Conservation (phyloP, 495 filamentous ascomycete genomes). For the Hypoxylon lienhwacheense region DNA sequence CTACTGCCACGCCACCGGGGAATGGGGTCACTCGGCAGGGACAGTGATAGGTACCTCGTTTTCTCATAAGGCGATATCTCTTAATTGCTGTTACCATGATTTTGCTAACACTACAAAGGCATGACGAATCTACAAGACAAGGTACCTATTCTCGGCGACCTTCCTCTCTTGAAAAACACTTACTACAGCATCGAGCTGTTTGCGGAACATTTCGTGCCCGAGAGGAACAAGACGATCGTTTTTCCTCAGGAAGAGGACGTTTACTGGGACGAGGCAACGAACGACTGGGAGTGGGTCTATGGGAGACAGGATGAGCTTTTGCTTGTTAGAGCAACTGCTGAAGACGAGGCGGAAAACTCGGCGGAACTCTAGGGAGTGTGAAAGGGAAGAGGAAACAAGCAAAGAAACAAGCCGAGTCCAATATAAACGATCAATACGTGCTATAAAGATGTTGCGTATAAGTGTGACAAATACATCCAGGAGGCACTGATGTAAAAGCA, state of each 20-base stretch:
- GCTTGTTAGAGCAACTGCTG: slow-evolving; percentile 38
- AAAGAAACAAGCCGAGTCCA: too few relatives aligned
- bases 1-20: slow-evolving; percentile 53
- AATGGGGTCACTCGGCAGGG: slow-evolving; percentile 54
- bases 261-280: slow-evolving; percentile 38
- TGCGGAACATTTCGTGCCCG: slow-evolving; percentile 50
- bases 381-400: too few relatives aligned
- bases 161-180: slow-evolving; percentile 44
- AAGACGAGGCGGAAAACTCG: background rate
- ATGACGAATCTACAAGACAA: slow-evolving; percentile 51
- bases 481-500: too few relatives aligned
- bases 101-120: slow-evolving; percentile 34
- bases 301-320: slow-evolving; percentile 49
- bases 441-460: too few relatives aligned
- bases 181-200: slow-evolving; percentile 54
- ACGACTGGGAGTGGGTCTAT: slow-evolving; percentile 50
- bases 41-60: slow-evolving; percentile 45
- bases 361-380: slow-evolving; percentile 17
- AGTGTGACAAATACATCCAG: too few relatives aligned
- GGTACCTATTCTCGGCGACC: slow-evolving; percentile 49
- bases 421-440: too few relatives aligned
- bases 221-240: slow-evolving; percentile 42
- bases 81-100: background rate
- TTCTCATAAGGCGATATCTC: background rate
- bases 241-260: slow-evolving; percentile 54